Evolutionary conservation across 2,329 filamentous ascomycete genomes (phyloP), one percentile per base, ranked within the genome.

Genomic region (Diaporthe sp.): DNA sequence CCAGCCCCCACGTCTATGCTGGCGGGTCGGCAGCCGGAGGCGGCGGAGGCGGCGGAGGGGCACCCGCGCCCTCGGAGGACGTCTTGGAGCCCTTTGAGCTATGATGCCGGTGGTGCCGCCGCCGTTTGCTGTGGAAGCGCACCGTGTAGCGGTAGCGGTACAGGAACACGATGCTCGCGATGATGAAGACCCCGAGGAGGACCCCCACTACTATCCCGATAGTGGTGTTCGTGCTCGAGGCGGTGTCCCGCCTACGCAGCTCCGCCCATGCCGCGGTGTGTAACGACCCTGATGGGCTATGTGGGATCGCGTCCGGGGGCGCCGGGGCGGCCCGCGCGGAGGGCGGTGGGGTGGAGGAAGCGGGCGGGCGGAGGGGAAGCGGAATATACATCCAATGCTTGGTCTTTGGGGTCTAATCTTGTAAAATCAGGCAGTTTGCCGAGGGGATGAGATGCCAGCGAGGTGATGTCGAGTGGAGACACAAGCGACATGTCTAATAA

Each of bases 101-200:
- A 9, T 73, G 71, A 12, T 65, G 71, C 4, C 46, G 58, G 25
- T 73, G 71, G 49, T 28, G 65, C 5, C 58, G 49, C 4, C 71
- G 60, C 22, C 71, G 58, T 57, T 34, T 73, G 37, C 12, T 31
- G 13, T 46, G 58, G 17, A 73, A 65, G 19, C 49, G 58, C 17
- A 73, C 71, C 46, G 71, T 55, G 46, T 73, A 65, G n/a, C 71
- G 58, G 34, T 73, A 73, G 22, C 71, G 58, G 28, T 73, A 73
- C 13, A 73, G 71, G 49, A 73, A 73, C 12, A 62, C 37, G 34
- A 62, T 13, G 71, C 71, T 73, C 8, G 71, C 58, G 37, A 65
- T 17, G 25, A 73, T 55, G 19, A 73, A 73, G 25, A 73, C 10
- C 2, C 46, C 71, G 13, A 73, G 46, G 37, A 65, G 58, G 13